These are phyloP conservation scores for Grosmannia huntii DNA, from an alignment of 2,329 filamentous ascomycete genomes.

Conservation along the genomic window DNA sequence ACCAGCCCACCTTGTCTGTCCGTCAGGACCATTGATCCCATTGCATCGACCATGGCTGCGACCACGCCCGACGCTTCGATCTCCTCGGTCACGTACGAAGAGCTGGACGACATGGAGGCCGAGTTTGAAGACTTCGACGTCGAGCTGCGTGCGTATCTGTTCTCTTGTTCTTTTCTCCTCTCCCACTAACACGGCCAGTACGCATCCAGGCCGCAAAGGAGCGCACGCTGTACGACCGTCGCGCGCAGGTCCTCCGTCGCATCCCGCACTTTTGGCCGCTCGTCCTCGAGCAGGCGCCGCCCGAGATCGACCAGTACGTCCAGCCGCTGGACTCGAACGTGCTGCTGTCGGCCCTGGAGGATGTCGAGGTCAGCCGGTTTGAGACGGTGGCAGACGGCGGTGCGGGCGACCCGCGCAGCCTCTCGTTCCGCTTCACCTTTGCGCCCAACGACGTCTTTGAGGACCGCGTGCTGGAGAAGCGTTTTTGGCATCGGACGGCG, in stretches of 20 bases:
- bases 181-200: background rate
- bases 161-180: background rate
- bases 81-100: constrained; percentile 49
- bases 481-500: constrained; percentile 63
- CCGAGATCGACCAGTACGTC: constrained; percentile 79
- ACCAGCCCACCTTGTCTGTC: background rate
- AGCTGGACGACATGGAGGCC: constrained; percentile 66
- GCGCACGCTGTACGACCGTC: constrained; percentile 62
- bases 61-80: constrained; percentile 18
- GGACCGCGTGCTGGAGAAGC: constrained; percentile 71
- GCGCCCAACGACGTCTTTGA: constrained; percentile 70
- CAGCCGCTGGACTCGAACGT: constrained; percentile 66
- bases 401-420: constrained; percentile 63
- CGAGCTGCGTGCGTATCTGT: constrained; percentile 56
- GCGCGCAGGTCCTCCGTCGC: constrained; percentile 53
- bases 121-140: constrained; percentile 76
- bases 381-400: constrained; percentile 49
- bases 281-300: constrained; percentile 75
- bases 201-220: constrained; percentile 51
- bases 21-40: background rate
- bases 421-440: constrained; percentile 70
- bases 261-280: constrained; percentile 92
- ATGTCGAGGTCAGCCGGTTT: constrained; percentile 65
- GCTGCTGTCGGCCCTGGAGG: constrained; percentile 54
- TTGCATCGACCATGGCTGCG: constrained; percentile 11